Base-by-base conservation (phyloP, 805 yeast species). In the Maudiozyma bulderi region DNA sequence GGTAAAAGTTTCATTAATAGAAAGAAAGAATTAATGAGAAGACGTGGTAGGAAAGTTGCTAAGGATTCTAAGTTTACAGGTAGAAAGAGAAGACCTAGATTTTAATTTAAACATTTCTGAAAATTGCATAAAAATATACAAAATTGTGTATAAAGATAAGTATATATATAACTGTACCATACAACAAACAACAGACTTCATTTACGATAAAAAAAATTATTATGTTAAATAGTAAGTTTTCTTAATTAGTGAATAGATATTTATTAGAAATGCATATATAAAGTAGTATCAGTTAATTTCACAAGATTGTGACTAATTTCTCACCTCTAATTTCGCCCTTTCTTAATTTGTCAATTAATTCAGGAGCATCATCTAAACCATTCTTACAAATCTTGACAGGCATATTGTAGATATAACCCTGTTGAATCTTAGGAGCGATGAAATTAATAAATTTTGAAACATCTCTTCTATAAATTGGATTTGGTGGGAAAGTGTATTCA, bases 11-110 rank as follows among this genome's bases (percentile, higher is more conserved):
- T 76, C 65, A 88, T 93, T 57, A 73, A 73, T 58, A 80, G 99
- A 66, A 93, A 93, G 85, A 93, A 93, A 73, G 96, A 86, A 49
- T 73, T 90, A 49, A 88, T 85, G 91, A 84, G 83, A 62, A 86
- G 84, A 67, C 80, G 98, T 62, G 99, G 99, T 43, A 85, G 85
- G 64, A 68, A 71, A 40, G 98, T 91, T 6, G 96, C 98, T 3
- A 74, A 74, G 53, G 99, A 93, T 65, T 86, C 95, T 51, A 86
- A 84, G 65, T 91, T 83, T 68, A 86, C 97, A 3, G 98, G 95
- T 45, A 80, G 99, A 71, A 79, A 77, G 69, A 76, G 95, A 70
- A 74, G 78, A 56, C 76, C 84, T 9, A 72, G 78, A 59, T 84
- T 85, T 65, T 84, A 62, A 57, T 30, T 13, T 11, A 10, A 9